phyloP scores from a whole-genome alignment of 768 basidiomycete genomes.

The Mycena maculata region DNA sequence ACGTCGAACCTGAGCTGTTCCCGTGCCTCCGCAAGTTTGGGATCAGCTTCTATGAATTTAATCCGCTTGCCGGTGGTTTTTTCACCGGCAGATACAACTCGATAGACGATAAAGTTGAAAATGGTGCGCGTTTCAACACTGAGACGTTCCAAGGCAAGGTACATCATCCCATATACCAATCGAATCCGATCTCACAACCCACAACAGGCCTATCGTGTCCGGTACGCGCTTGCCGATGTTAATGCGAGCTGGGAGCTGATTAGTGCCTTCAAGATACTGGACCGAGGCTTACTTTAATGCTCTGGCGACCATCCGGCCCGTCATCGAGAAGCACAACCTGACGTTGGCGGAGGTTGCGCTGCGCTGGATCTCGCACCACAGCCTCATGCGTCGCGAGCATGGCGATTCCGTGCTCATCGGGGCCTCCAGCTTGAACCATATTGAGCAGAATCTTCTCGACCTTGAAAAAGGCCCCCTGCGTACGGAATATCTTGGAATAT shows the following conservation, averaged over 20 bases:
- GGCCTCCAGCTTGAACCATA: constrained; percentile 66
- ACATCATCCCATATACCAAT: background rate
- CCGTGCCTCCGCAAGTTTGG: constrained; percentile 69
- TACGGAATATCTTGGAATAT: constrained; percentile 35
- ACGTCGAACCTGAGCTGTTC: constrained; percentile 58
- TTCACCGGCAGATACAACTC: constrained; percentile 65
- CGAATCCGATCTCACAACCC: background rate
- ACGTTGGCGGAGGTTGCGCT: constrained; percentile 66
- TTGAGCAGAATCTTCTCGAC: constrained; percentile 67
- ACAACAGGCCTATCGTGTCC: constrained; percentile 48
- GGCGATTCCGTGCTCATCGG: constrained; percentile 72
- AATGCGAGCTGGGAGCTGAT: constrained; percentile 10
- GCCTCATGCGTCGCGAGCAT: constrained; percentile 56
- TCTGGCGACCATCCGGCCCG: constrained; percentile 55
- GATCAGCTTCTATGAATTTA: constrained; percentile 67
- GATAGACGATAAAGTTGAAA: constrained; percentile 52
- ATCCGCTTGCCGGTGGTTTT: constrained; percentile 69
- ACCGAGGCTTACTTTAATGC: constrained; percentile 64
- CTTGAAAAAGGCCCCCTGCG: constrained; percentile 69
- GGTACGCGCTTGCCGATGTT: constrained; percentile 44
- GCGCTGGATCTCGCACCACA: constrained; percentile 72
- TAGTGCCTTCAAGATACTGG: constrained; percentile 57
- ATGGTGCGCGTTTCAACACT: constrained; percentile 67
- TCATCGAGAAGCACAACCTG: constrained; percentile 58
- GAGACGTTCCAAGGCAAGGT: constrained; percentile 58